Evolutionary conservation across 345 rosid species (phyloP).

Genomic region (Tarenaya hassleriana): DNA sequence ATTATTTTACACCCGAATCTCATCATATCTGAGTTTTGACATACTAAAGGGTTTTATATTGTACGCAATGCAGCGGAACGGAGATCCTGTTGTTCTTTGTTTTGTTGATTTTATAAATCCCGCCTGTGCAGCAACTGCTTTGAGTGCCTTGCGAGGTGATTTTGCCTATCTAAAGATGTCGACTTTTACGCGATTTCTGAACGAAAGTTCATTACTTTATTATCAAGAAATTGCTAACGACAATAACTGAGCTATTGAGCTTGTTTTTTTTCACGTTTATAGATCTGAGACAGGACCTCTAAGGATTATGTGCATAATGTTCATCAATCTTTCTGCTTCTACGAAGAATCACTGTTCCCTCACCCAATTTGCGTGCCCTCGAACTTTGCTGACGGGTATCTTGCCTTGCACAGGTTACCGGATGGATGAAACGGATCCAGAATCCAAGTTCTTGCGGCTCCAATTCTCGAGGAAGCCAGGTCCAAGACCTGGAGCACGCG

Average conservation of each 20-base stretch:
- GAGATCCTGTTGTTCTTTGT: constrained; percentile 77
- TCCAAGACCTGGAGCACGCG: constrained; percentile 57
- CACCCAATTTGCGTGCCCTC: background rate
- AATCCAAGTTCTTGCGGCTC: constrained; percentile 59
- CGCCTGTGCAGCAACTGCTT: constrained; percentile 88
- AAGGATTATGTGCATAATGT: too few species aligned
- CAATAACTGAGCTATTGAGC: too few species aligned
- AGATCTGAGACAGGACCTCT: too few species aligned
- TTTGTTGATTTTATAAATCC: constrained; percentile 79
- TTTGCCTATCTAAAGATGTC: too few species aligned
- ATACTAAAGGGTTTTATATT: background rate
- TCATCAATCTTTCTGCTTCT: too few species aligned
- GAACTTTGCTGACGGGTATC: background rate
- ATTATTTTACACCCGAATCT: background rate
- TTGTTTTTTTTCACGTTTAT: too few species aligned
- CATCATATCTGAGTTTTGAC: constrained; percentile 6
- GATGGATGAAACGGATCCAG: constrained; percentile 65
- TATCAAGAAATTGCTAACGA: too few species aligned
- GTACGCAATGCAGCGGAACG: constrained; percentile 57
- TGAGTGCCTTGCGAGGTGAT: constrained; percentile 86
- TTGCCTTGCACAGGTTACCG: constrained; percentile 46
- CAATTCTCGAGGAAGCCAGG: constrained; percentile 72
- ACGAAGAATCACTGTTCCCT: too few species aligned
- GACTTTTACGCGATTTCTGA: too few species aligned
- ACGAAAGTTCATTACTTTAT: too few species aligned